Percentiles rank a stretch among this genome's conserved stretches.
phyloP scores from a whole-genome alignment of 139 green algal species.

The Gonium pectorale region DNA sequence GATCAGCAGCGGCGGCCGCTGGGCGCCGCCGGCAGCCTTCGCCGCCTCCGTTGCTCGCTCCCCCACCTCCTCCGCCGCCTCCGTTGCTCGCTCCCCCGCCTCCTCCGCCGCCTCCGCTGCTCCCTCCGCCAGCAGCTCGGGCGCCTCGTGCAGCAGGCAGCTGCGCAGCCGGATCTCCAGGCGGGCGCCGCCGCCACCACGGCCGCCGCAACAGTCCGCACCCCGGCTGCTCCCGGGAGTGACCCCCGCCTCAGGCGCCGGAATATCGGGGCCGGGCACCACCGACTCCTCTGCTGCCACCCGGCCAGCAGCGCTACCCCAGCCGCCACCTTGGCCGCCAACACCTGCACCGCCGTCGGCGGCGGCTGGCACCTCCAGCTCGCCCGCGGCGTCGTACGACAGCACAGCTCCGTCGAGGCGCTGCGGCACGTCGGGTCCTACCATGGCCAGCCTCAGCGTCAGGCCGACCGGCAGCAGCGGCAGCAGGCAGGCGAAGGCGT shows the following conservation, averaged over 20 bases:
- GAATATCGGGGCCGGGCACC: too few species aligned
- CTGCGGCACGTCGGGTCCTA: constrained; percentile 15
- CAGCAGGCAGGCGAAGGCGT: constrained; percentile 45
- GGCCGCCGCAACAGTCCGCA: too few species aligned
- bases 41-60: background rate
- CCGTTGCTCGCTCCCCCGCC: background rate
- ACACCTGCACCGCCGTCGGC: background rate
- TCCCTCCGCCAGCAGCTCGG: background rate
- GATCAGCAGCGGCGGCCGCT: constrained; percentile 17
- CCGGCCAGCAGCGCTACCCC: background rate
- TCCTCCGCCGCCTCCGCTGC: background rate
- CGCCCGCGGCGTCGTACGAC: background rate
- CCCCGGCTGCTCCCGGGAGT: too few species aligned
- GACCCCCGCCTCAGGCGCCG: too few species aligned
- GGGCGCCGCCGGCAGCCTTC: background rate
- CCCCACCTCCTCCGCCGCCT: background rate
- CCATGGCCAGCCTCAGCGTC: constrained; percentile 12
- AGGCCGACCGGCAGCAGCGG: constrained; percentile 38
- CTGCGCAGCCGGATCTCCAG: background rate
- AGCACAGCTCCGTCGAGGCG: background rate
- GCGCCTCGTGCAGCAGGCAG: constrained; percentile 21
- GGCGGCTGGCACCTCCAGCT: background rate
- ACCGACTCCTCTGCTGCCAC: background rate
- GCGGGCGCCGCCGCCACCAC: background rate
- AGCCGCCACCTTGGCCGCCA: background rate